Base-by-base conservation (phyloP, 1,139 yeast species). In the Suhomyces atakaporum region DNA sequence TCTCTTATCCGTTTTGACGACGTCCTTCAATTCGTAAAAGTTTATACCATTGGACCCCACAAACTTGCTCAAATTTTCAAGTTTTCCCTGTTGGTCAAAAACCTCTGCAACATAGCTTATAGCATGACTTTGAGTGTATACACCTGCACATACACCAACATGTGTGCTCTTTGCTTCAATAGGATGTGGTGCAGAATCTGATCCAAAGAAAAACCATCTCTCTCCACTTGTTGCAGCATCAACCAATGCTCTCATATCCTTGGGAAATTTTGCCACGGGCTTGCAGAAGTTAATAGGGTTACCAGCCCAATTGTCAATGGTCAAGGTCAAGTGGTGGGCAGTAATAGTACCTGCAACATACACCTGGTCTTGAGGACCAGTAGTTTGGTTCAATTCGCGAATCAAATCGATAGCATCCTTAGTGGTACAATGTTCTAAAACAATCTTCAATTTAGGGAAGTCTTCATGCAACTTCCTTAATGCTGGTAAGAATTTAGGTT, bases 111-210 rank as follows among this genome's bases (percentile, higher is more conserved):
- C 70, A 50, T 92, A 92, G 13, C 89, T 74, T 22, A 92, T 65
- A 3, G 85, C 96, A 52, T 79, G 79, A 16, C 89, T 77, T 59
- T 92, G 98, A 3, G 97, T 87, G 63, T 77, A 92, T 11, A 92
- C 96, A 50, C 99, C 99, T 11, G 99, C 99, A 54, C 97, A 90
- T 10, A 92, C 97, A 15, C 92, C 94, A 25, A 72, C 67, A 49
- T 81, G 90, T 45, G 77, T 82, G 27, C 87, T 73, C 62, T 92
- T 92, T 42, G 80, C 79, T 46, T 78, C 77, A 21, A 86, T 58
- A 10, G 96, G 95, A 60, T 92, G 98, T 24, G 98, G 98, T 13
- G 98, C 98, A 18, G 96, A 86, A 60, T 92, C 99, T 2, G 96
- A 86, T 4, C 99, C 99, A 55, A 90, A 90, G 67, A 92, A 88